Conservation (phyloP, 495 filamentous ascomycete species). For the Penicillium steckii region DNA sequence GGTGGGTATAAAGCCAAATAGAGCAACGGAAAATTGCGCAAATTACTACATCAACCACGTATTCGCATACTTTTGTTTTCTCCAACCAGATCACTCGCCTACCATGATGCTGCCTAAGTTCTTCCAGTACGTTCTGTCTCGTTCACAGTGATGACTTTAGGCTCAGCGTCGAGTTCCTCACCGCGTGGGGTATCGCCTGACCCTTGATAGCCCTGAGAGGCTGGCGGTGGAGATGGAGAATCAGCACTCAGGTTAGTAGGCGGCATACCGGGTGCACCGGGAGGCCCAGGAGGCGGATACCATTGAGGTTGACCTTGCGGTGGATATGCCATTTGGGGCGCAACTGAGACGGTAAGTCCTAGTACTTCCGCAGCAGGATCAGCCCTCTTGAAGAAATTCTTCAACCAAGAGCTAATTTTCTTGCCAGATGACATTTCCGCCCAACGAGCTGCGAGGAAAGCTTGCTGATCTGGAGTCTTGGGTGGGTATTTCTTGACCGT, state of each 20-base stretch:
- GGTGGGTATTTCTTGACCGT: constrained; percentile 34
- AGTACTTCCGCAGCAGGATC: constrained; percentile 11
- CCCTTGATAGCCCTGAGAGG: neutral
- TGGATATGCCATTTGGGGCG: neutral
- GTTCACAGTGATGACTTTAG: constrained; percentile 8
- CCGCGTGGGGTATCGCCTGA: neutral
- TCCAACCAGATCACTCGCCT: neutral
- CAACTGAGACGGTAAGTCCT: neutral
- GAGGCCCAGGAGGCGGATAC: constrained; percentile 2
- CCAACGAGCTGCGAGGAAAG: constrained; percentile 25
- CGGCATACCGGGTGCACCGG: constrained; percentile 2
- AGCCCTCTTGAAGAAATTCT: constrained; percentile 21
- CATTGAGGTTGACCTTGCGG: neutral
- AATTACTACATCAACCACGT: too few relatives aligned
- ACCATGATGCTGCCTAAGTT: neutral
- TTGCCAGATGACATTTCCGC: constrained; percentile 24
- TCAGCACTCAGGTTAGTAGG: constrained; percentile 2
- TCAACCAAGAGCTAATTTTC: constrained; percentile 40
- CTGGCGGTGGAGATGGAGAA: constrained; percentile 1
- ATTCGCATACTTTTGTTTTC: too few relatives aligned
- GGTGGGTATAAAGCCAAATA: too few relatives aligned
- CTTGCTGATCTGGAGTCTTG: constrained; percentile 27
- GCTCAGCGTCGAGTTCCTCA: constrained; percentile 2
- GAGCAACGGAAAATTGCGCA: too few relatives aligned
- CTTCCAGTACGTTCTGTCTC: constrained; percentile 2